These are phyloP conservation scores for Xylaria sp. DNA, from an alignment of 2,329 filamentous ascomycete genomes.

Conservation along the genomic window DNA sequence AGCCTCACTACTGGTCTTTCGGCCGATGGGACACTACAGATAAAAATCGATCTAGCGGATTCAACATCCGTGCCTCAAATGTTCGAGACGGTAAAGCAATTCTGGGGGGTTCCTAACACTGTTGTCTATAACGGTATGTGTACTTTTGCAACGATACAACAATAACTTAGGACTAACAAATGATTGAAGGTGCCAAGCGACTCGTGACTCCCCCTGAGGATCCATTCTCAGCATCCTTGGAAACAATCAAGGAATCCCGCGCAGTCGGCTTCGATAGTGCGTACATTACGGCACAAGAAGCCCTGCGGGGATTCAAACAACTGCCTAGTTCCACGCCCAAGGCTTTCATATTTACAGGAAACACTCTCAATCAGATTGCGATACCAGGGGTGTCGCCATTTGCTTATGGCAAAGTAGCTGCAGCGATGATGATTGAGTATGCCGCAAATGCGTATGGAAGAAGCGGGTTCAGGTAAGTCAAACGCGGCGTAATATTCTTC, in stretches of 20 bases:
- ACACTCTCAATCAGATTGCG: slow-evolving; percentile 2
- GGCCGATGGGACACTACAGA: background rate
- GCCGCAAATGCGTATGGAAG: background rate
- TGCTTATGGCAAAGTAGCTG: background rate
- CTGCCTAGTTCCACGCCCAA: background rate
- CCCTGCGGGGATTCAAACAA: background rate
- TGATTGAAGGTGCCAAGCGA: background rate
- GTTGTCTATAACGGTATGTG: background rate
- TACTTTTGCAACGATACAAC: background rate
- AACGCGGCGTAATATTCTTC: background rate
- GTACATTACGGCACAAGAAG: background rate
- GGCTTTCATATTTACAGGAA: background rate
- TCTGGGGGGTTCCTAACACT: background rate
- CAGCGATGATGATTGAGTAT: slow-evolving; percentile 1
- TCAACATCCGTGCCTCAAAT: background rate
- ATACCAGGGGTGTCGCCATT: background rate
- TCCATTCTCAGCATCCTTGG: background rate
- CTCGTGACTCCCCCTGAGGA: background rate
- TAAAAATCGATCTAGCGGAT: background rate
- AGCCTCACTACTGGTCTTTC: background rate
- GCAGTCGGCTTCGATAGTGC: slow-evolving; percentile 3
- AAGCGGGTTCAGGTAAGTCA: background rate
- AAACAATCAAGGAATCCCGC: background rate
- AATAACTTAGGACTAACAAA: background rate
- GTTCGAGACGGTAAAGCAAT: background rate